Percentiles rank a stretch among this genome's conserved stretches.
Evolutionary conservation across 106 monocot genomes (phyloP).

Genomic region (Phalaenopsis equestris): DNA sequence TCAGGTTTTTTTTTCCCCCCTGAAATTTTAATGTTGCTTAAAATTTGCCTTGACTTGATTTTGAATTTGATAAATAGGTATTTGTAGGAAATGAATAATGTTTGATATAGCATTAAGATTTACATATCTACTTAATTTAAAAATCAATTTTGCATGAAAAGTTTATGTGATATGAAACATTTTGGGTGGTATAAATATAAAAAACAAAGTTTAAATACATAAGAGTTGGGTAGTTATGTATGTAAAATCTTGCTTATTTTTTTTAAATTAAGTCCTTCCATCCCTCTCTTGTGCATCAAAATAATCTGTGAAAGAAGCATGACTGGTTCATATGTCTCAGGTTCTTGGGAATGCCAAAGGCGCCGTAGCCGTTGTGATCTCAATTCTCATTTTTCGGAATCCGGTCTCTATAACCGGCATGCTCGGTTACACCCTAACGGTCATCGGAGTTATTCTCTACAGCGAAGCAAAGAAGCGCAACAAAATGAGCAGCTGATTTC

Average conservation of each 20-base stretch:
- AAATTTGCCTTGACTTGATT: too few relatives aligned
- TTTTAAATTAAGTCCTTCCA: background rate
- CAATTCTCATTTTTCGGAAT: slow-evolving; percentile 79
- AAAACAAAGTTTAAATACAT: too few relatives aligned
- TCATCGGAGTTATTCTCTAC: slow-evolving; percentile 76
- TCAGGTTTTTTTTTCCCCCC: slow-evolving; percentile 36
- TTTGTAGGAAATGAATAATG: too few relatives aligned
- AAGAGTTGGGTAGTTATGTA: too few relatives aligned
- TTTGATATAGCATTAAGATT: too few relatives aligned
- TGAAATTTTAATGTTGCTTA: background rate
- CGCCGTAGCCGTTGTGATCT: slow-evolving; percentile 82
- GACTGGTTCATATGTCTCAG: slow-evolving; percentile 13
- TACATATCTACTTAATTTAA: too few relatives aligned
- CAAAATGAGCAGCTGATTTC: slow-evolving; percentile 25
- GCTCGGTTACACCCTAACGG: slow-evolving; percentile 81
- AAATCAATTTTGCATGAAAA: too few relatives aligned
- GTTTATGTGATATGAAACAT: too few relatives aligned
- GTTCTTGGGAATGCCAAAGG: slow-evolving; percentile 97
- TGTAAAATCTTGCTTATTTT: background rate
- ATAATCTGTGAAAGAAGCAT: too few relatives aligned
- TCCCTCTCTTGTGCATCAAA: background rate
- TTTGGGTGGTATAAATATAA: too few relatives aligned
- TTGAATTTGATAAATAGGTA: too few relatives aligned
- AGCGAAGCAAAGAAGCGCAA: slow-evolving; percentile 82
- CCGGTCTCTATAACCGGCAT: slow-evolving; percentile 85